These are phyloP conservation scores for Elongisporangium prolatum DNA, from an alignment of 352 stramenopile species.

Conservation along the genomic window DNA sequence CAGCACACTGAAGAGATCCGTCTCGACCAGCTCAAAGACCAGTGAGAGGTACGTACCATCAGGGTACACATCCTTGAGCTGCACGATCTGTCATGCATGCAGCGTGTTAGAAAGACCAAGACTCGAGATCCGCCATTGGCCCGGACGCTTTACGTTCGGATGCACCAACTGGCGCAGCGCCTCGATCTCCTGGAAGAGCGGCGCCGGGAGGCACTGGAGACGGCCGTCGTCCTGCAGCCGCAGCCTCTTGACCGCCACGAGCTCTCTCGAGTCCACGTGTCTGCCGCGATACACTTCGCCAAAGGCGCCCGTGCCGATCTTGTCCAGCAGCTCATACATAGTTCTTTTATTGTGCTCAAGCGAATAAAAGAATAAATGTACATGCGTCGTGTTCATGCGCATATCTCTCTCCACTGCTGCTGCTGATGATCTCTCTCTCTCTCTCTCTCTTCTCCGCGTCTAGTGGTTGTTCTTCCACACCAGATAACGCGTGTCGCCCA, in stretches of 20 bases:
- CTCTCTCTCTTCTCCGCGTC: background rate
- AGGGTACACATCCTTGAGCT: conserved; percentile 51
- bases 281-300: conserved; percentile 55
- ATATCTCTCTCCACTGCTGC: background rate
- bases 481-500: conserved; percentile 94
- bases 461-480: conserved; percentile 96
- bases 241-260: conserved; percentile 60
- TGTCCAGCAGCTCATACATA: conserved; percentile 57
- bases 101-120: background rate
- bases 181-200: conserved; percentile 76
- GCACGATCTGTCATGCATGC: conserved; percentile 38
- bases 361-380: background rate
- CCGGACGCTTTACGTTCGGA: conserved; percentile 32
- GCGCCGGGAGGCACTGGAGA: conserved; percentile 40
- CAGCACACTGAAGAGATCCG: conserved; percentile 58
- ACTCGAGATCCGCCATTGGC: background rate
- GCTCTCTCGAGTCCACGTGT: conserved; percentile 30
- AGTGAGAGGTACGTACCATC: conserved; percentile 56
- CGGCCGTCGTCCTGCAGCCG: conserved; percentile 41
- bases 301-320: conserved; percentile 67
- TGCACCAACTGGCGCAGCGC: conserved; percentile 67
- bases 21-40: conserved; percentile 70
- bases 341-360: too few species aligned
- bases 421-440: background rate
- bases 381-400: background rate